These are phyloP conservation scores for Camelina neglecta DNA, from an alignment of 345 rosid genomes.

Conservation along the genomic window DNA sequence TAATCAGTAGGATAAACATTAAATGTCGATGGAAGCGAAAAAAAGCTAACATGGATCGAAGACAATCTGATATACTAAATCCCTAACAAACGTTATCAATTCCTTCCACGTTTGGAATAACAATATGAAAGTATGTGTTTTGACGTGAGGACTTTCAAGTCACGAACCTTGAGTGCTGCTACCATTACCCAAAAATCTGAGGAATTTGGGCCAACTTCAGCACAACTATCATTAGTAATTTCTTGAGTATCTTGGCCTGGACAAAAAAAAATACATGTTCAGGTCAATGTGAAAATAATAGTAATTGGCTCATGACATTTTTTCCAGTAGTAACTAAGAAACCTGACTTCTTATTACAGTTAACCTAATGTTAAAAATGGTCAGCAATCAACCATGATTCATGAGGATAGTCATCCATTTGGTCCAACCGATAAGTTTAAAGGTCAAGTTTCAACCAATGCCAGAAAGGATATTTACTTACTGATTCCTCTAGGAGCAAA, in stretches of 20 bases:
- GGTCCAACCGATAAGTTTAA: constrained; percentile 19
- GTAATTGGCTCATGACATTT: not conserved
- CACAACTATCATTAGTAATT: constrained; percentile 63
- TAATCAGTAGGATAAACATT: constrained; percentile 6
- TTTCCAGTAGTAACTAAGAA: not conserved
- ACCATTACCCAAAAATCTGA: constrained; percentile 98
- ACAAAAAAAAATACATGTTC: constrained; percentile 1
- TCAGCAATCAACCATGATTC: constrained; percentile 9
- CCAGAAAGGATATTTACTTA: constrained; percentile 50
- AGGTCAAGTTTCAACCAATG: constrained; percentile 20
- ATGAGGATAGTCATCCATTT: constrained; percentile 5
- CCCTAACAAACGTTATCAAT: constrained; percentile 1
- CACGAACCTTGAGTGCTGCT: constrained; percentile 86
- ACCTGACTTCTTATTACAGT: constrained; percentile 15
- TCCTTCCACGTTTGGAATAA: not conserved
- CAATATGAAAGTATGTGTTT: not conserved
- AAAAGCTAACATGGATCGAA: not conserved
- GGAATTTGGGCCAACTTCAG: constrained; percentile 68
- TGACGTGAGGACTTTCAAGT: constrained; percentile 21
- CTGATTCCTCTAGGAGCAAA: constrained; percentile 88
- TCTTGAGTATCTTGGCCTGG: constrained; percentile 69
- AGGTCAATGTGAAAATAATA: constrained; percentile 1
- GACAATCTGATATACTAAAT: constrained; percentile 8
- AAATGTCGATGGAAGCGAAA: constrained; percentile 6
- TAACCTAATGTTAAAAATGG: constrained; percentile 1